These are phyloP conservation scores for Fusarium zealandicum DNA, from an alignment of 2,329 filamentous ascomycete species.

Conservation along the genomic window DNA sequence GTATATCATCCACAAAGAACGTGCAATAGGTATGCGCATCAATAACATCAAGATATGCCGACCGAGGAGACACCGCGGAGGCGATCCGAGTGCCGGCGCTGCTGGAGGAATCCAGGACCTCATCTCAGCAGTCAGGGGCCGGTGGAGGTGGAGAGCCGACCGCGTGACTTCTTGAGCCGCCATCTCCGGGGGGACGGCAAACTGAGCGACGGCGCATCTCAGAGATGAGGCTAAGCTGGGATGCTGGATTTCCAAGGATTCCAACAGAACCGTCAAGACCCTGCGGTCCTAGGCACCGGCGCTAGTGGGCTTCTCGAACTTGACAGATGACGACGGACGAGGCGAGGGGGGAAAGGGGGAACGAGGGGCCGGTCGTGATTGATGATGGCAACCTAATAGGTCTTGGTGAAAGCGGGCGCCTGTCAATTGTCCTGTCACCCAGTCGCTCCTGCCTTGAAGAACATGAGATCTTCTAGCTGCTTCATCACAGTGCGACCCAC, in stretches of 20 bases:
- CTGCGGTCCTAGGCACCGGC: slow-evolving; percentile 10
- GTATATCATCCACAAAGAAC: slow-evolving; percentile 11
- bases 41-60: slow-evolving; percentile 12
- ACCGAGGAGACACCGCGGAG: slow-evolving; percentile 15
- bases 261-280: not conserved
- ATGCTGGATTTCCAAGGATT: slow-evolving; percentile 24
- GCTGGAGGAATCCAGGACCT: slow-evolving; percentile 35
- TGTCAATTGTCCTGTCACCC: not conserved
- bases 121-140: slow-evolving; percentile 30
- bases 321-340: slow-evolving; percentile 23
- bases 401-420: not conserved
- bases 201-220: slow-evolving; percentile 20
- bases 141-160: slow-evolving; percentile 12
- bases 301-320: slow-evolving; percentile 40
- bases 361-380: slow-evolving; percentile 5
- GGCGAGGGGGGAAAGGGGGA: slow-evolving; percentile 12
- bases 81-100: slow-evolving; percentile 26
- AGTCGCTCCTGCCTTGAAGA: not conserved
- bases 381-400: not conserved
- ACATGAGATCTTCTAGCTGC: not conserved
- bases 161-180: slow-evolving; percentile 41
- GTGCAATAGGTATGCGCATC: slow-evolving; percentile 7
- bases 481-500: slow-evolving; percentile 9
- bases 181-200: slow-evolving; percentile 35
- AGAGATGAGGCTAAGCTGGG: slow-evolving; percentile 36